Percentiles rank a stretch among this genome's conserved stretches.
Conservation (phyloP, 2,329 filamentous ascomycete species). For the Tolypocladium sp. region DNA sequence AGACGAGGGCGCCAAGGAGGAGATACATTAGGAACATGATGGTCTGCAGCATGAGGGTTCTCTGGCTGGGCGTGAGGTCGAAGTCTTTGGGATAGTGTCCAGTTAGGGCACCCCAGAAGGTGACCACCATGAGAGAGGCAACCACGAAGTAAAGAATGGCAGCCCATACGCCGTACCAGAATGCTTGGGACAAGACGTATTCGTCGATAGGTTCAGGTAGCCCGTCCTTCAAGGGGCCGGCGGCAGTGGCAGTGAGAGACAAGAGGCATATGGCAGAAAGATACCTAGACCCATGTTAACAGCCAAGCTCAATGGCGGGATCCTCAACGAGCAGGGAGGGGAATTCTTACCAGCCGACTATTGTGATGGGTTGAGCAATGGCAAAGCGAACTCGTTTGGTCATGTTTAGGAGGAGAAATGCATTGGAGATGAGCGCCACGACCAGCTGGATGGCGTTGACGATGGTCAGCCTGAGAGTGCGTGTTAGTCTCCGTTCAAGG, state of each 20-base stretch:
- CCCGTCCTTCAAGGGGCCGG: constrained; percentile 39
- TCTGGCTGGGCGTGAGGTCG: constrained; percentile 66
- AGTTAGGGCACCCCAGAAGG: constrained; percentile 64
- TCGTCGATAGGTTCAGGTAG: constrained; percentile 27
- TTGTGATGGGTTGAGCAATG: constrained; percentile 74
- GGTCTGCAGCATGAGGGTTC: constrained; percentile 84
- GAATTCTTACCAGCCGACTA: constrained; percentile 59
- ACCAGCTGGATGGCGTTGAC: constrained; percentile 72
- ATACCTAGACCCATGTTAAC: constrained; percentile 26
- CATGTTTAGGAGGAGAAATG: constrained; percentile 82
- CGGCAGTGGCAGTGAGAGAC: constrained; percentile 55
- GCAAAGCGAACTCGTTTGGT: constrained; percentile 70
- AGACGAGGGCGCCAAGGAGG: constrained; percentile 66
- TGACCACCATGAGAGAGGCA: constrained; percentile 66
- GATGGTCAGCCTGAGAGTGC: constrained; percentile 47
- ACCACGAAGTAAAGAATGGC: constrained; percentile 72
- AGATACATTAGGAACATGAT: constrained; percentile 79
- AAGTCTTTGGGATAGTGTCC: constrained; percentile 73
- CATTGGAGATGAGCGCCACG: constrained; percentile 68
- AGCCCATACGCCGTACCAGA: constrained; percentile 77
- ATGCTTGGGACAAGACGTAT: constrained; percentile 69
- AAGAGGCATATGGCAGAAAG: constrained; percentile 56
- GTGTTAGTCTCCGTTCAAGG: neutral
- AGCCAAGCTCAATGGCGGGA: neutral
- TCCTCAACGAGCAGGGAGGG: neutral